Percentiles rank a stretch among this genome's conserved stretches.
phyloP scores from a whole-genome alignment of 495 filamentous ascomycete genomes.

The Neurospora sp. region DNA sequence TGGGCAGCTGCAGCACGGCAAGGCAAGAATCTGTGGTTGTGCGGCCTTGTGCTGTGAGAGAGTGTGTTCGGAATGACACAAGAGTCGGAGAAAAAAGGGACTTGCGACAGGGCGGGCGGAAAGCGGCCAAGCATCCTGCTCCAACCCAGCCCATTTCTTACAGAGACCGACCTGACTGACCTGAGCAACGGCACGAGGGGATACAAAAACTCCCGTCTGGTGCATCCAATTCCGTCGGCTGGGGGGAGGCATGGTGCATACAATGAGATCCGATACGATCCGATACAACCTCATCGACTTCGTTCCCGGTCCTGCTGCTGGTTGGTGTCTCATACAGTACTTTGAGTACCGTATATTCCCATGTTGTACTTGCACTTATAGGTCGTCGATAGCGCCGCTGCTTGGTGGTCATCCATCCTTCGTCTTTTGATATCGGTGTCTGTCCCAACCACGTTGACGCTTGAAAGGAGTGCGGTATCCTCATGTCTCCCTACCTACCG shows the following conservation, averaged over 20 bases:
- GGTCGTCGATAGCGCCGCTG: neutral
- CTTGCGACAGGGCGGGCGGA: neutral
- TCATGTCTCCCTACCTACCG: neutral
- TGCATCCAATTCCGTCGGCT: neutral
- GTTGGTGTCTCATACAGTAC: neutral
- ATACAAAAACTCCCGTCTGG: neutral
- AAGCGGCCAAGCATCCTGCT: neutral
- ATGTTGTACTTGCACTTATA: neutral
- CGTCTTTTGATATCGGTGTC: neutral
- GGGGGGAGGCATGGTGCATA: neutral
- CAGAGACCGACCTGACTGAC: neutral
- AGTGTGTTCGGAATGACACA: conserved; percentile 8
- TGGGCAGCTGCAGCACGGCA: conserved; percentile 8
- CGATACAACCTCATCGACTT: neutral
- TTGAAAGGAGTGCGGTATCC: neutral
- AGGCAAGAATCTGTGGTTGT: neutral
- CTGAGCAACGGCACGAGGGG: neutral
- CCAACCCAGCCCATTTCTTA: neutral
- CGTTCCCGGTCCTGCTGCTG: neutral
- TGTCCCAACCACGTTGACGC: neutral
- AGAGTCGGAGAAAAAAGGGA: conserved; percentile 13
- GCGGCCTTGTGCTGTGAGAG: neutral
- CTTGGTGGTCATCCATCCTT: neutral
- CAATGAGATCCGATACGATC: neutral
- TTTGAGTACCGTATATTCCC: neutral